Percentiles rank a stretch among this genome's conserved stretches.
Evolutionary conservation across 345 rosid genomes (phyloP).

Genomic region (Gossypium herbaceum): DNA sequence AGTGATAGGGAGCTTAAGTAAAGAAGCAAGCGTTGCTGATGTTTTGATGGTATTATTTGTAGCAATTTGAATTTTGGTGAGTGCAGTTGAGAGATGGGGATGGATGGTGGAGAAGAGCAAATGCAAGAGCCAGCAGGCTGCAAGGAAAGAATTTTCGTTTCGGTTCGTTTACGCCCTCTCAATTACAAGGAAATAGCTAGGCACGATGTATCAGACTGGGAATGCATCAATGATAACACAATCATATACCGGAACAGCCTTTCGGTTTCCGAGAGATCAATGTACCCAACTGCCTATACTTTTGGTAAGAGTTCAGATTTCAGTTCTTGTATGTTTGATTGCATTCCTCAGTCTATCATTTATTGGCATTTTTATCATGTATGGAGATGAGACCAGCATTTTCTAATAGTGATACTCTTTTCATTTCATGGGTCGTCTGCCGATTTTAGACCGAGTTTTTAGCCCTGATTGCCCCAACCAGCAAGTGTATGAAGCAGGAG

Average conservation of each 20-base stretch:
- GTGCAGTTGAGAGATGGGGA: conserved; percentile 42
- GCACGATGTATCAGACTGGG: conserved; percentile 87
- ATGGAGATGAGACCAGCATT: not conserved
- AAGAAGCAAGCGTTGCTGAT: conserved; percentile 2
- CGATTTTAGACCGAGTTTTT: conserved; percentile 72
- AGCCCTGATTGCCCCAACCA: conserved; percentile 59
- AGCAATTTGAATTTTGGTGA: not conserved
- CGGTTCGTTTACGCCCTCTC: conserved; percentile 85
- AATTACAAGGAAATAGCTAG: conserved; percentile 69
- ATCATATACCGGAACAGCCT: conserved; percentile 66
- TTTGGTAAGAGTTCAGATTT: conserved; percentile 58
- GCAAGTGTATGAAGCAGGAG: conserved; percentile 77
- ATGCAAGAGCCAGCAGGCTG: conserved; percentile 37
- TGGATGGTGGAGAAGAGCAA: conserved; percentile 48
- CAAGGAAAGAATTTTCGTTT: conserved; percentile 71
- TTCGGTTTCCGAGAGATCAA: conserved; percentile 75
- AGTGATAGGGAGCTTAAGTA: conserved; percentile 17
- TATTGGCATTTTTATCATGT: not conserved
- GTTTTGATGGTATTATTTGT: not conserved
- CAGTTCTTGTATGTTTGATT: conserved; percentile 5
- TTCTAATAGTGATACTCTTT: conserved; percentile 19
- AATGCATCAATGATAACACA: conserved; percentile 69
- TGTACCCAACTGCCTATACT: conserved; percentile 82
- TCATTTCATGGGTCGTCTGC: conserved; percentile 19
- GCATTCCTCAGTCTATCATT: not conserved